Evolutionary conservation across 306 rosid species (phyloP), one percentile per base, ranked within the genome.

Genomic region (Cucumis hystrix): DNA sequence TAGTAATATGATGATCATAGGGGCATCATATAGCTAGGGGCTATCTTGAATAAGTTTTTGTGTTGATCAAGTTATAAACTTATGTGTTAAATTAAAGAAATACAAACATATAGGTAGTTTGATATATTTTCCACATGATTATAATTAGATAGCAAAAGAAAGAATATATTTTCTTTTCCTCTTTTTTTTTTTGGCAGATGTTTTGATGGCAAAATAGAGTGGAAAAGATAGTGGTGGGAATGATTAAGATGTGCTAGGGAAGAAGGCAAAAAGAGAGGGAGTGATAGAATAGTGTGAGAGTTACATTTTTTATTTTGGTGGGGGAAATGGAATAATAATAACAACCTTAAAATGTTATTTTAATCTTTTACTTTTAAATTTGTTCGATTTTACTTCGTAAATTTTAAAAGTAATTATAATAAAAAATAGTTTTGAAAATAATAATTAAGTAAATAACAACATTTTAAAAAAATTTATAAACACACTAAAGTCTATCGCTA

Each of bases 201-300:
- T 37, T 76, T 76, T 76, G 79, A 59, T 41, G 55, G 49, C 47
- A 20, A 56, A 5, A 28, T 39, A 57, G 49, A 25, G 47, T 54
- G 41, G 28, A 45, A 45, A 45, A 13, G 69, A 57, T 76, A 76
- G 79, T 76, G 79, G 60, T 17, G 18, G 55, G 15, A 40, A 76
- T 76, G 55, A 58, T 76, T 57, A 43, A 43, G 56, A 76, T 37
- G 16, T 41, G 70, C 6, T 20, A 76, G 40, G 9, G 33, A 8
- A 15, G 25, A 55, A 51, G 61, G 76, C 41, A 49, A 47, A 35
- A 49, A 25, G 23, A 47, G 37, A 33, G 37, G 37, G 56, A 45
- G 59, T 47, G 61, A 72, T 72, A 47, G 33, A 72, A 72, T 47
- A 74, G 63, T 72, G 61, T 54, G 75, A 40, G 57, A 40, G 57